Evolutionary conservation across 1,284 basidiomycete species (phyloP).

Genomic region (Phylloboletellus chloephorus): DNA sequence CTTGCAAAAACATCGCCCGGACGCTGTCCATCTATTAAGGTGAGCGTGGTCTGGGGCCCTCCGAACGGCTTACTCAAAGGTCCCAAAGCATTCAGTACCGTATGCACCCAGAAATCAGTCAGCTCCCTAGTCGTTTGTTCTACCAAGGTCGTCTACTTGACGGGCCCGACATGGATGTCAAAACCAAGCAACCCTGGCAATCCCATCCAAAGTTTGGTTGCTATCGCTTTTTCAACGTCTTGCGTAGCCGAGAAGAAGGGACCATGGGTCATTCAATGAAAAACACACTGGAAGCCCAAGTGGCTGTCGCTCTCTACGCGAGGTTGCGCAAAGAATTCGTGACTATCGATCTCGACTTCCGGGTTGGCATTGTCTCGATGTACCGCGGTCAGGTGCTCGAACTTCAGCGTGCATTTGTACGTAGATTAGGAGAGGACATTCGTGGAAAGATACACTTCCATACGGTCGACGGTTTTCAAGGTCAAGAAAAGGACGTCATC

Average conservation of each 20-base stretch:
- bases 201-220: constrained; percentile 71
- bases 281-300: constrained; percentile 74
- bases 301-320: constrained; percentile 77
- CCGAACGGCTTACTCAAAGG: constrained; percentile 6
- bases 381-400: constrained; percentile 90
- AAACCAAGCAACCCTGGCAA: constrained; percentile 90
- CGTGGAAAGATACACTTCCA: constrained; percentile 84
- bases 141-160: constrained; percentile 81
- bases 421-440: constrained; percentile 72
- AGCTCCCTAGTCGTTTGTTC: constrained; percentile 85
- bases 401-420: constrained; percentile 66
- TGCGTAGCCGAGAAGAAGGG: constrained; percentile 53
- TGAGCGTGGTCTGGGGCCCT: constrained; percentile 30
- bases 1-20: constrained; percentile 73
- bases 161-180: constrained; percentile 82
- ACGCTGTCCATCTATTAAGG: constrained; percentile 89
- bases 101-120: constrained; percentile 97
- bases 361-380: constrained; percentile 91
- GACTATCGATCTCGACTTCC: constrained; percentile 62
- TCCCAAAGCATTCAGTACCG: constrained; percentile 89
- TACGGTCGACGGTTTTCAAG: constrained; percentile 97
- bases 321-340: constrained; percentile 67
- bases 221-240: constrained; percentile 87
- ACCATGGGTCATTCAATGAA: constrained; percentile 65
- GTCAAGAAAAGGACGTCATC: constrained; percentile 95